Evolutionary conservation across 495 filamentous ascomycete genomes (phyloP).

Genomic region (Astrocystis sublimbata): DNA sequence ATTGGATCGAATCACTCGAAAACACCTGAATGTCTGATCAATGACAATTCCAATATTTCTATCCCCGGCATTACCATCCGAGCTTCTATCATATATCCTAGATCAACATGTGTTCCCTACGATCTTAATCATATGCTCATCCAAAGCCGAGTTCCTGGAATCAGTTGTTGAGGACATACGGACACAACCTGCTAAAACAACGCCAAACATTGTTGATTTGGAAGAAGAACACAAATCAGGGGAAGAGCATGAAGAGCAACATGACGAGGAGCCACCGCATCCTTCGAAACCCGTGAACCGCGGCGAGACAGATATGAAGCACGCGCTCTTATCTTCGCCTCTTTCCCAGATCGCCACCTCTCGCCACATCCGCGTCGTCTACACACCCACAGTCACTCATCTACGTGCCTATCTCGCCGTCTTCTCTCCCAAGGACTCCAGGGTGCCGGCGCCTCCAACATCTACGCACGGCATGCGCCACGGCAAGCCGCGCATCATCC

Average conservation of each 20-base stretch:
- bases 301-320: not conserved
- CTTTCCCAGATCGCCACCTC: constrained; percentile 68
- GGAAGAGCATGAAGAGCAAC: constrained; percentile 2
- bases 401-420: constrained; percentile 73
- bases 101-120: constrained; percentile 53
- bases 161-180: constrained; percentile 39
- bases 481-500: constrained; percentile 49
- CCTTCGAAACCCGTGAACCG: not conserved
- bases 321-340: constrained; percentile 58
- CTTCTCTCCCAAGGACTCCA: constrained; percentile 38
- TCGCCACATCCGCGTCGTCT: constrained; percentile 66
- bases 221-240: too few species aligned
- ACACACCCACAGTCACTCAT: constrained; percentile 71
- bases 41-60: constrained; percentile 46
- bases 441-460: constrained; percentile 27
- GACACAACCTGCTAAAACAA: not conserved
- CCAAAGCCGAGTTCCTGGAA: constrained; percentile 62
- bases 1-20: too few species aligned
- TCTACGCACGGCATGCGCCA: not conserved
- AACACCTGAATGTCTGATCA: not conserved
- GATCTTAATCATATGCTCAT: constrained; percentile 70
- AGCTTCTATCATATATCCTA: constrained; percentile 66
- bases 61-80: constrained; percentile 52
- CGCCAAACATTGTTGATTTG: too few species aligned
- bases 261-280: constrained; percentile 7